Base-by-base conservation (phyloP, 2,329 filamentous ascomycete genomes). In the Ophiostoma tasmaniense region DNA sequence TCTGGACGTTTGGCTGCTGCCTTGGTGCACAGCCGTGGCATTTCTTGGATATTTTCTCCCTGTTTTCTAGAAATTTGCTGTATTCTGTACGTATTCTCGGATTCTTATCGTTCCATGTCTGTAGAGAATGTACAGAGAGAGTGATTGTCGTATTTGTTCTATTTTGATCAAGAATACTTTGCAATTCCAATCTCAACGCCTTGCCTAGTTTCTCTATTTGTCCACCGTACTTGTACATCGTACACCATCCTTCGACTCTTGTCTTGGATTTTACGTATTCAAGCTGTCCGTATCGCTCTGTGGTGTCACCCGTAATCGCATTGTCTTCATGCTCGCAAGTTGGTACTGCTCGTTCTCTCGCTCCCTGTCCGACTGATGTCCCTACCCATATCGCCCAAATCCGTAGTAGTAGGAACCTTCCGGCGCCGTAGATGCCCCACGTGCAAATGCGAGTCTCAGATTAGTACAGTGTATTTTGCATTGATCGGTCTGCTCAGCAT, bases 381-480 rank as follows among this genome's bases (percentile, higher is more conserved):
- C 55, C 55, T 17, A 7, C 13, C 17, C 13, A 61, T 61, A 28
- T 30, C 25, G 55, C 33, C 13, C 17, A 62, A 62, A 11, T n/a
- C 30, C 59, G 30, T 62, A 35, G 30, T 7, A 4, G 30, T 62
- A 35, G 30, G 17, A 4, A 62, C 28, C 11, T 7, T 33, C 59
- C 59, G 59, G 59, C 59, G 59, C 59, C 59, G 59, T 62, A 35
- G 5, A 20, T 35, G 30, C 30, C 59, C 59, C 59, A 62, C 17
- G 59, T 62, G 59, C 59, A 10, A 62, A 62, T 62, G 59, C 59
- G 59, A 62, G 59, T 62, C 28, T 62, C 55, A 61, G 55, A 61
- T 14, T 1, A 4, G 25, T 50, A 50, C 35, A 3, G 11, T 45
- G 8, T 59, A 59, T n/a, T 61, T 30, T 30, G 55, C 55, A 61